Evolutionary conservation across 495 filamentous ascomycete genomes (phyloP).

Genomic region (Penicillium flavigenum): DNA sequence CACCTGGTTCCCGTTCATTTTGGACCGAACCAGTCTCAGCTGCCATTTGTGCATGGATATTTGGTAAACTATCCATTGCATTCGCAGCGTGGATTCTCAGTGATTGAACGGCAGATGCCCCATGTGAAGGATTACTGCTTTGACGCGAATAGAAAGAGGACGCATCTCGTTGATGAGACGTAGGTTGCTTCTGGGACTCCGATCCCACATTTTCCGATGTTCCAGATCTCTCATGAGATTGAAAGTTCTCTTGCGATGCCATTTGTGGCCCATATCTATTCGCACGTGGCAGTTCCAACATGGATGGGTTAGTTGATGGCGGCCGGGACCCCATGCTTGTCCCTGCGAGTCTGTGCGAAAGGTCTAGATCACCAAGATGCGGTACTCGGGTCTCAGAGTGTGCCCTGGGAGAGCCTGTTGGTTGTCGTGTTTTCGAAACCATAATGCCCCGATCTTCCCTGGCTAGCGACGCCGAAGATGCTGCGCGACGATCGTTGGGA

Average conservation of each 20-base stretch:
- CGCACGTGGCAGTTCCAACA: constrained; percentile 19
- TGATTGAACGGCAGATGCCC: constrained; percentile 10
- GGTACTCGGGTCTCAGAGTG: constrained; percentile 25
- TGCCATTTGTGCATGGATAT: background rate
- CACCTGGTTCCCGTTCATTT: background rate
- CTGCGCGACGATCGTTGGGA: constrained; percentile 9
- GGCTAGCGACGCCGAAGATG: constrained; percentile 27
- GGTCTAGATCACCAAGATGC: constrained; percentile 37
- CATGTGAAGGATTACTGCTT: constrained; percentile 19
- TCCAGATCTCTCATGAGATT: constrained; percentile 5
- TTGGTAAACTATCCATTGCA: background rate
- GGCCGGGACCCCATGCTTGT: constrained; percentile 25
- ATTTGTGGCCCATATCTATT: constrained; percentile 21
- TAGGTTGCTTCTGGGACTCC: constrained; percentile 10
- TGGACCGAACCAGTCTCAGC: background rate
- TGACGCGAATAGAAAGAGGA: constrained; percentile 37
- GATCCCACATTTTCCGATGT: constrained; percentile 10
- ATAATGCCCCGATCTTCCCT: constrained; percentile 21
- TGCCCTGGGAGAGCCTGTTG: constrained; percentile 10
- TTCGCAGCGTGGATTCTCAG: constrained; percentile 6
- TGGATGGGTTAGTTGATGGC: constrained; percentile 26
- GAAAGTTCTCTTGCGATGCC: constrained; percentile 20
- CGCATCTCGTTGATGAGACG: constrained; percentile 14
- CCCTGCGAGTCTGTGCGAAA: constrained; percentile 33
- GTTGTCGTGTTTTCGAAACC: constrained; percentile 32